Evolutionary conservation across 805 yeast genomes (phyloP).

Genomic region (Millerozyma acaciae): DNA sequence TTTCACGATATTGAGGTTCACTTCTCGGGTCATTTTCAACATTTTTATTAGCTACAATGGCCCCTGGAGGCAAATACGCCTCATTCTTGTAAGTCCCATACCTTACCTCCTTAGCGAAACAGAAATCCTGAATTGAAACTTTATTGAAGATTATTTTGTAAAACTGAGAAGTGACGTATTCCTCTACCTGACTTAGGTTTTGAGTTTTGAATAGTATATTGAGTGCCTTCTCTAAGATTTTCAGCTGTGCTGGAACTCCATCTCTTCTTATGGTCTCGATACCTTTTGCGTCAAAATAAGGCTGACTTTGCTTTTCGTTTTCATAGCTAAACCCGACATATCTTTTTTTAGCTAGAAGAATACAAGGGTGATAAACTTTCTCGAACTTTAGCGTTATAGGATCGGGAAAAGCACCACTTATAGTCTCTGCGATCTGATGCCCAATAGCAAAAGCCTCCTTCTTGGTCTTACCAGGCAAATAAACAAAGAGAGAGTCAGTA

Average conservation of each 20-base stretch:
- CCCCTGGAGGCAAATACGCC: slow-evolving; percentile 83
- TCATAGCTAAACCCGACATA: slow-evolving; percentile 88
- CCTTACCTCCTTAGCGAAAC: slow-evolving; percentile 87
- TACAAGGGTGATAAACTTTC: slow-evolving; percentile 85
- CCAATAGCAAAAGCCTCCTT: slow-evolving; percentile 80
- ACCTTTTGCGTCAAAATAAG: slow-evolving; percentile 92
- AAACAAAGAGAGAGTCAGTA: slow-evolving; percentile 90
- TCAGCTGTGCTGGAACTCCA: slow-evolving; percentile 90
- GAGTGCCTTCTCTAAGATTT: slow-evolving; percentile 68
- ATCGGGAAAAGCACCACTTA: slow-evolving; percentile 67
- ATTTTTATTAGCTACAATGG: slow-evolving; percentile 65
- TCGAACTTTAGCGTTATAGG: slow-evolving; percentile 87
- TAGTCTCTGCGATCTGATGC: slow-evolving; percentile 55
- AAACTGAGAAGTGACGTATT: slow-evolving; percentile 64
- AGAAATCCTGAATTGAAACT: slow-evolving; percentile 73
- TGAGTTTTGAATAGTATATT: slow-evolving; percentile 66
- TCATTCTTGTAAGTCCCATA: slow-evolving; percentile 78
- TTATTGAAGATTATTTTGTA: slow-evolving; percentile 57
- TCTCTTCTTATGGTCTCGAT: slow-evolving; percentile 93
- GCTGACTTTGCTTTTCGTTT: slow-evolving; percentile 45
- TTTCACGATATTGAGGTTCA: slow-evolving; percentile 83
- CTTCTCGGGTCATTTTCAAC: slow-evolving; percentile 63
- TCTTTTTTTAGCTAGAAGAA: slow-evolving; percentile 75
- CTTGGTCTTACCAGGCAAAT: slow-evolving; percentile 76
- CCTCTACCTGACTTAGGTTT: slow-evolving; percentile 68